Base-by-base conservation (phyloP, 768 basidiomycete species). In the Psilocybe cyanescens region DNA sequence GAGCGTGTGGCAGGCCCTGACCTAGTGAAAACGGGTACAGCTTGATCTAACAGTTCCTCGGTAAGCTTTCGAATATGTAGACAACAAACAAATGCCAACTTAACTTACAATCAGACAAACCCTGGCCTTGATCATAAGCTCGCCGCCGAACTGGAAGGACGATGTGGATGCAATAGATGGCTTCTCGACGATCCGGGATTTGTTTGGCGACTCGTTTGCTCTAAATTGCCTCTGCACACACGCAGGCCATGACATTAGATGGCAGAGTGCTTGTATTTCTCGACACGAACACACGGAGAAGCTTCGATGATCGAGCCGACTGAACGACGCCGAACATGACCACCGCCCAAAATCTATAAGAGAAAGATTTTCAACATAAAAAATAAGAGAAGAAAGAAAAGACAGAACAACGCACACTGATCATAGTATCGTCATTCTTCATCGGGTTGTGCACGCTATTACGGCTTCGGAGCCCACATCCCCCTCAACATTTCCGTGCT, bases 391-490 rank as follows among this genome's bases (percentile, higher is more conserved):
- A 41, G 54, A 17, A 16, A 47, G 19, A 50, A 24, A 30, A 53
- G 45, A 73, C 7, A 49, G 17, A 24, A 49, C 35, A 19, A 75
- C 87, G 69, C 71, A 91, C 90, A 41, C 83, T 85, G 50, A 93
- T 88, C 90, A 92, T 91, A 0, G 92, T 93, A 65, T 93, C 91
- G 59, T 92, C 89, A 29, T 92, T 91, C 63, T 79, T 81, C 47
- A 74, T 72, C 0, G 86, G 82, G 60, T 83, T 85, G 45, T 85
- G 82, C 3, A 74, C 71, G 30, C 76, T 55, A 31, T 49, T 17
- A 31, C 7, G 35, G 16, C 57, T 58, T 35, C 71, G 70, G 9
- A 72, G 72, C 3, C 19, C 19, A 19, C 19, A 19, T 19, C 19
- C 19, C 19, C 19, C 19, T 19, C 19, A 19, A 19, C 19, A 19